Evolutionary conservation across 1,284 basidiomycete genomes (phyloP), one percentile per base, ranked within the genome.

Genomic region (Trametes hirsuta): DNA sequence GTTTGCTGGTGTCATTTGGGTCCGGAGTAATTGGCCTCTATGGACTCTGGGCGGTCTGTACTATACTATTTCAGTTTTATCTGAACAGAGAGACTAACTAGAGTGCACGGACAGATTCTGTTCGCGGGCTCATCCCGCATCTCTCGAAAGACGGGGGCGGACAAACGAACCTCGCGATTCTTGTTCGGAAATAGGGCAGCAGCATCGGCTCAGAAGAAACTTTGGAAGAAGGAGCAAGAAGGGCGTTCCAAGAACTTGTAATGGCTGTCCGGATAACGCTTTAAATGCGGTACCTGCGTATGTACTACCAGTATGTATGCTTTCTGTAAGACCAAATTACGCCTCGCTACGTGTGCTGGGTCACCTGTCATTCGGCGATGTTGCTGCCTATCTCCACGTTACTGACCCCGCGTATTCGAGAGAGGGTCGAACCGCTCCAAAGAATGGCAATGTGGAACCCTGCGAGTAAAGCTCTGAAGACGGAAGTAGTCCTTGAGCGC

Each of bases 91-190:
- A 30, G 34, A n/a, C 53, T 10, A 30, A 24, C n/a, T 36, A 30
- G 8, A 21, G 10, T 30, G 30, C 30, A 4, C 30, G 30, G 11
- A 12, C 50, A 92, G 90, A 79, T 87, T 46, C 69, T 87, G 52
- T 93, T 93, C 67, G 81, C 82, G 35, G 80, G 80, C 11, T 78
- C 87, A 14, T 77, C 80, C 12, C 71, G 75, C 46, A 73, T 82
- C 45, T 91, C 89, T 21, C 84, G 82, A 70, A 89, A 84, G 69
- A 93, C 90, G 2, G 90, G 90, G 6, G 87, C 90, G 25, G 89
- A 93, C 75, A 92, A 92, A 69, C 85, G 84, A 60, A 93, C 90
- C 4, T 91, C 90, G 15, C 69, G 84, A 2, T 91, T 93, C 72
- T 76, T 92, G 18, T 93, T 93, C 69, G 84, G 87, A 0, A 93